Evolutionary conservation across 1,284 basidiomycete genomes (phyloP).

Genomic region (Rhodotorula mucilaginosa): DNA sequence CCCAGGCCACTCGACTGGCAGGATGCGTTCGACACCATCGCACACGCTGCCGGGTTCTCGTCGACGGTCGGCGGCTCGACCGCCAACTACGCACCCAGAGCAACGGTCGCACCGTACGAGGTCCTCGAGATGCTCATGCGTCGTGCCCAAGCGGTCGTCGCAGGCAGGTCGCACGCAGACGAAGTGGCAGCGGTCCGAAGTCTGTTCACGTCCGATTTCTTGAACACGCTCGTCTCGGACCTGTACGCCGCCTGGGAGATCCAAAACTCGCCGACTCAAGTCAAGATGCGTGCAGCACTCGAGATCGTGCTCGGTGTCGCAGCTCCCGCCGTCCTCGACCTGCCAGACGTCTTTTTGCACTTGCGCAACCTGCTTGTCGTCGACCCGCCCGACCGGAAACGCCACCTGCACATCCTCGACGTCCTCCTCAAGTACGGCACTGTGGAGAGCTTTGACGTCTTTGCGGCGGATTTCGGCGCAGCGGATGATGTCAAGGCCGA

Average conservation of each 20-base stretch:
- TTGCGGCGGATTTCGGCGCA: not conserved
- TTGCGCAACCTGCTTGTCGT: conserved; percentile 27
- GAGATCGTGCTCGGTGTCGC: conserved; percentile 22
- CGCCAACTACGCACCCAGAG: conserved; percentile 2
- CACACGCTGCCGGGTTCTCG: not conserved
- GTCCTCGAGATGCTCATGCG: conserved; percentile 26
- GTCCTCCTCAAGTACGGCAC: conserved; percentile 10
- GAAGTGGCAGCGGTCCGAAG: conserved; percentile 9
- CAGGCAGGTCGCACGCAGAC: not conserved
- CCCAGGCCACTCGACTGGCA: conserved; percentile 17
- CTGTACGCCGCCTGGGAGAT: conserved; percentile 31
- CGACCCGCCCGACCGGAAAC: conserved; percentile 30
- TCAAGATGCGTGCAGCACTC: conserved; percentile 21
- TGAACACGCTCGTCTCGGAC: conserved; percentile 7
- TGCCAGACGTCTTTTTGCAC: conserved; percentile 8
- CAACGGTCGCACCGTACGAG: conserved; percentile 18
- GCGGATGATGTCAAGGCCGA: conserved; percentile 12
- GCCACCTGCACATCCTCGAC: conserved; percentile 26
- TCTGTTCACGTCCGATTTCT: conserved; percentile 3
- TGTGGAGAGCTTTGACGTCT: conserved; percentile 17
- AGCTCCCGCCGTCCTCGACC: conserved; percentile 5
- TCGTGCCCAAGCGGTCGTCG: conserved; percentile 5
- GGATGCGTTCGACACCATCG: conserved; percentile 8
- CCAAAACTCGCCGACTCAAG: conserved; percentile 12
- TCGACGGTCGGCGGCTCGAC: not conserved